Base-by-base conservation (phyloP, 2,329 filamentous ascomycete genomes). In the Exophiala phaeomuriformis region DNA sequence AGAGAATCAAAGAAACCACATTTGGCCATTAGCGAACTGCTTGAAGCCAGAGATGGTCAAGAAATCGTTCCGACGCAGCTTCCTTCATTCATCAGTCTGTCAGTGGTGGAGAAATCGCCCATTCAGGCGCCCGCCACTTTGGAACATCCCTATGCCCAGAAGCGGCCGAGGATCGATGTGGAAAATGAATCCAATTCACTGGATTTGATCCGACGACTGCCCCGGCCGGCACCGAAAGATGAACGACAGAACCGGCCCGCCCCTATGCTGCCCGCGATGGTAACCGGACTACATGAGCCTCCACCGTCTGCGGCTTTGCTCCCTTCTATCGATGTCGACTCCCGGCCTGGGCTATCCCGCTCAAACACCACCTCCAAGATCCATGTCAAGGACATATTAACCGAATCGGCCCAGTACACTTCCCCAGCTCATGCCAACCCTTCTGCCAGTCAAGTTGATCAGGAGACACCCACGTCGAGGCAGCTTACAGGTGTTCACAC, bases 211-310 rank as follows among this genome's bases (percentile, higher is more conserved):
- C 64, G 76, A 41, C 74, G 75, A 56, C 63, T 76, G 7, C 74
- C 74, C 19, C 73, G 73, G 31, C 74, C 74, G 5, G 70, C 72
- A 53, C 64, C 70, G n/a, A 72, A 75, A 43, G 71, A 72, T 51
- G 71, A 73, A 53, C 68, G 69, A 51, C 69, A 72, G 44, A 69
- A 65, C n/a, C 71, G 40, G 69, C 72, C 4, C 71, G 74, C 61
- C 67, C 71, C 28, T 69, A 72, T 28, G 28, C 51, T 64, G 29
- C 62, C 75, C 59, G 71, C 73, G 42, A 74, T 75, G 55, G 66
- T 84, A 7, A 81, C 81, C 62, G 80, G 80, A 5, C 66, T 84
- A 41, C 80, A 83, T 66, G 80, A 84, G 57, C 81, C 81, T 2
- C 81, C 81, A 9, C 80, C 80, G 5, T 78, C 82, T 64, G 79